Evolutionary conservation across 805 yeast species (phyloP).

Genomic region (Lipomyces orientalis): DNA sequence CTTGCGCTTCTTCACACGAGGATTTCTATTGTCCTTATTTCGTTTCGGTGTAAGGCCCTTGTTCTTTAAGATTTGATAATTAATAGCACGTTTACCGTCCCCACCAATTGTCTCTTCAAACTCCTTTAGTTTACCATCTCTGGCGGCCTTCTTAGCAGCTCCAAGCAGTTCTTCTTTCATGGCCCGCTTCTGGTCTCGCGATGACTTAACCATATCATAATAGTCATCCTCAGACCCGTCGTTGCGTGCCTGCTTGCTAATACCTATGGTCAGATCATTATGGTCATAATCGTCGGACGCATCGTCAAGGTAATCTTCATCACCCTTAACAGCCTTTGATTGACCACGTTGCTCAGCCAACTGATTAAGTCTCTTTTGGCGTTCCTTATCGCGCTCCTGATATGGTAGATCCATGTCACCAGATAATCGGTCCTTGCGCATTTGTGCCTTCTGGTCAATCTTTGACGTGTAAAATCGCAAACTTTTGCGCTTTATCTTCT

Average conservation of each 20-base stretch:
- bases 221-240: constrained; percentile 59
- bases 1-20: constrained; percentile 98
- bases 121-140: constrained; percentile 82
- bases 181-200: constrained; percentile 57
- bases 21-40: constrained; percentile 90
- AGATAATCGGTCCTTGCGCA: constrained; percentile 61
- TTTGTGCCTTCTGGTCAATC: constrained; percentile 78
- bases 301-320: constrained; percentile 39
- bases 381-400: constrained; percentile 84
- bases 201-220: constrained; percentile 60
- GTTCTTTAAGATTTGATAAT: constrained; percentile 93
- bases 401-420: constrained; percentile 95
- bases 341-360: constrained; percentile 88
- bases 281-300: constrained; percentile 48
- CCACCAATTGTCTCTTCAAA: constrained; percentile 68
- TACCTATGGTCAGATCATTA: constrained; percentile 20
- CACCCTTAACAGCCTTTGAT: constrained; percentile 51
- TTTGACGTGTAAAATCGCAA: constrained; percentile 96
- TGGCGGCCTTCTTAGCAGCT: constrained; percentile 60
- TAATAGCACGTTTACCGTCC: constrained; percentile 91
- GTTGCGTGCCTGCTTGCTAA: constrained; percentile 1
- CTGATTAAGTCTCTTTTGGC: constrained; percentile 84
- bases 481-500: constrained; percentile 75
- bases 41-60: constrained; percentile 94
- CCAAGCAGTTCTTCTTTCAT: constrained; percentile 42